Evolutionary conservation across 108 stramenopile species (phyloP).

Genomic region (Skeletonema menzelii): DNA sequence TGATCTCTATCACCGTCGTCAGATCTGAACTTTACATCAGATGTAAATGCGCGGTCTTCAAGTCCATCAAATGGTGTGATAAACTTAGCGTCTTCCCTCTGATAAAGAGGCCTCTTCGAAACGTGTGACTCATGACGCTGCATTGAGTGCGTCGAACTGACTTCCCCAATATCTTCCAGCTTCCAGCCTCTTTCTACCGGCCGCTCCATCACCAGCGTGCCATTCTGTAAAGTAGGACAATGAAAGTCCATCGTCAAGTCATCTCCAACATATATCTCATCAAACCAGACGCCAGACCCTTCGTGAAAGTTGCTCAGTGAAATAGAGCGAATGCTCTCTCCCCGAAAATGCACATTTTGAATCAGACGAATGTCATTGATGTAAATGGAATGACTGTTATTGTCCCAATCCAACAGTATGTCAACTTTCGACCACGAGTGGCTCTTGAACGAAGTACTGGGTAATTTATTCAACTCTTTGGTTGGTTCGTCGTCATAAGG

Average conservation of each 20-base stretch:
- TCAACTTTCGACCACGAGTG: slow-evolving; percentile 83
- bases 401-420: slow-evolving; percentile 69
- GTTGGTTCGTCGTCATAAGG: slow-evolving; percentile 48
- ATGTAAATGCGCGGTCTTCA: slow-evolving; percentile 42
- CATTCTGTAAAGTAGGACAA: slow-evolving; percentile 50
- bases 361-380: slow-evolving; percentile 62
- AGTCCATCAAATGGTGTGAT: slow-evolving; percentile 65
- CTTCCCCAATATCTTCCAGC: slow-evolving; percentile 47
- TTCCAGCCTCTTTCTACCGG: slow-evolving; percentile 65
- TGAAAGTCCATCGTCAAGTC: slow-evolving; percentile 72
- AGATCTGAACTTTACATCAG: slow-evolving; percentile 51
- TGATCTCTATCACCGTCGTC: slow-evolving; percentile 39
- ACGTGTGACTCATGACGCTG: slow-evolving; percentile 71
- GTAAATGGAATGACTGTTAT: slow-evolving; percentile 49
- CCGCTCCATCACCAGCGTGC: slow-evolving; percentile 33
- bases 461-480: slow-evolving; percentile 15
- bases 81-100: slow-evolving; percentile 16
- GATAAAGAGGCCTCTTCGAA: slow-evolving; percentile 35
- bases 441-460: not conserved
- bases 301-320: slow-evolving; percentile 50
- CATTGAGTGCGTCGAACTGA: slow-evolving; percentile 43
- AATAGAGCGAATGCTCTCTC: slow-evolving; percentile 43
- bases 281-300: slow-evolving; percentile 64
- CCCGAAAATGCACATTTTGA: slow-evolving; percentile 33
- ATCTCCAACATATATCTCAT: slow-evolving; percentile 79